Evolutionary conservation across 805 yeast genomes (phyloP), one percentile per base, ranked within the genome.

Genomic region (Candida vaughaniae): DNA sequence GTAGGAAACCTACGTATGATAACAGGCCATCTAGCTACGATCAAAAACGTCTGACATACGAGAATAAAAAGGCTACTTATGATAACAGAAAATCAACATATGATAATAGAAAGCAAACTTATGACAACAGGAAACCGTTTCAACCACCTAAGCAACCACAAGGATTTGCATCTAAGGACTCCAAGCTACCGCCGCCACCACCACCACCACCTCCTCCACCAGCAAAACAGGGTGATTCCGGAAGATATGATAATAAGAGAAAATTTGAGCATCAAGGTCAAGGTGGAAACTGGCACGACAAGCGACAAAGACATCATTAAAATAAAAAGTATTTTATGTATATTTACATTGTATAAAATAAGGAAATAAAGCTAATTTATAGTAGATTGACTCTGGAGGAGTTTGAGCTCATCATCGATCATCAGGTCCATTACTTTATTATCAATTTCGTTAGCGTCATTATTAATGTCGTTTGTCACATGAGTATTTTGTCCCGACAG

Each of bases 221-320:
- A 16, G 33, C 16, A 39, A 46, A 31, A 39, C 38, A n/a, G 42
- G 30, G 40, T 10, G 20, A 33, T 19, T 37, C 34, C 22, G 26
- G 35, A 17, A 31, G 55, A 28, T 35, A 42, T 28, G 55, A 51
- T 27, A 45, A 48, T 26, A 60, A 61, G 35, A 45, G 65, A 36
- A 50, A 51, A 29, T 39, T 33, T 33, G 66, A 60, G 14, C 34
- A 35, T 11, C 40, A 41, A 12, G 33, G 35, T n/a, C n/a, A n/a
- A n/a, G 38, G 30, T 35, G 49, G 50, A n/a, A 43, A 40, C 14
- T 20, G 12, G 4, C 23, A 38, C 29, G 40, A 36, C 12, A 32
- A 40, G 26, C 36, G 36, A 18, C 36, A 20, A 22, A 26, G 30
- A 22, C 29, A 32, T 14, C 23, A 31, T 18, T 35, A 16, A 33